Evolutionary conservation across 441 rosid genomes (phyloP), one percentile per base, ranked within the genome.

Genomic region (Adansonia rubrostipa): DNA sequence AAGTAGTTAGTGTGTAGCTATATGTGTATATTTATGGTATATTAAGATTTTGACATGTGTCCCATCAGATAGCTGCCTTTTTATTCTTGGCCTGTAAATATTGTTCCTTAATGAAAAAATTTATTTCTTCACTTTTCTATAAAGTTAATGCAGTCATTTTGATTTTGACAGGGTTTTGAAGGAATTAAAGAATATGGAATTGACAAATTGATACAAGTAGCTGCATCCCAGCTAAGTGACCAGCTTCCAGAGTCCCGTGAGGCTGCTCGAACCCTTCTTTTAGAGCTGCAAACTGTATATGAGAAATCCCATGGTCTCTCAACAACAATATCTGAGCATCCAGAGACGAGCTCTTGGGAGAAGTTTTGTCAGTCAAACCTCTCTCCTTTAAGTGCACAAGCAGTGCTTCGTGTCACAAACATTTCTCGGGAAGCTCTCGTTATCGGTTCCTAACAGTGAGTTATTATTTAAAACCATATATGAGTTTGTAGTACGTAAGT

Each of bases 211-310:
- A 85, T 93, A 71, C 92, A 90, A 84, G 88, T 90, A 47, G 97
- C 97, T 40, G 95, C 98, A 11, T 89, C 95, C 61, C 98, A 92
- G 81, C 96, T 95, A 44, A 91, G 92, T 36, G 99, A 93, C 85
- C 92, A 92, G 81, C 96, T 95, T 81, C 99, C 97, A 22, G 98
- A 89, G 81, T 92, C 99, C 17, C 89, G 98, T 69, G 99, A 95
- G 82, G 99, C 99, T 84, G 99, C 99, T 76, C 86, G 99, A 50
- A 75, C 92, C 14, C 96, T 92, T 81, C 92, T 95, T 9, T 79
- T 91, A 80, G 97, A 93, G 82, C 88, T 95, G 83, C 95, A 95
- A 84, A 83, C 84, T 54, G 95, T 86, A 9, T 90, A 88, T 42
- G 90, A 88, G 83, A 90, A 90, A 79, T 88, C 88, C 24, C 80